Evolutionary conservation across 345 rosid species (phyloP).

Genomic region (Lepidium didymum): DNA sequence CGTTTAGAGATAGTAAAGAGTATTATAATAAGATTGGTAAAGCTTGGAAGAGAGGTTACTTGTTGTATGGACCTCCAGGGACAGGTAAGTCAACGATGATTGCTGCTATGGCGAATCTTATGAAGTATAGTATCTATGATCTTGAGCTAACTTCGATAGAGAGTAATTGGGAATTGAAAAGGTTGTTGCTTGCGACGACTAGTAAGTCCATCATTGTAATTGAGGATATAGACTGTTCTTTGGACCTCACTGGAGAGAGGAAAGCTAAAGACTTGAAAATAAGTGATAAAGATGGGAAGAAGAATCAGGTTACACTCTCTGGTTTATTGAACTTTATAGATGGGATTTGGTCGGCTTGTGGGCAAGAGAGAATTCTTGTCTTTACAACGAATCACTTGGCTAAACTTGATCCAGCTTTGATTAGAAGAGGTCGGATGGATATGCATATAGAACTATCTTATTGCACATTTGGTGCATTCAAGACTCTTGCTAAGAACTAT

Average conservation of each 20-base stretch:
- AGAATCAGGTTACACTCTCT: slow-evolving; percentile 31
- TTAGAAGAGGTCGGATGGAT: slow-evolving; percentile 43
- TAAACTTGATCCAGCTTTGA: slow-evolving; percentile 40
- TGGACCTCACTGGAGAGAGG: slow-evolving; percentile 37
- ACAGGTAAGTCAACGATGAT: slow-evolving; percentile 43
- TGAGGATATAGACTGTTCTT: slow-evolving; percentile 40
- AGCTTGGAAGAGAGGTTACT: slow-evolving; percentile 42
- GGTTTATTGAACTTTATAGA: slow-evolving; percentile 41
- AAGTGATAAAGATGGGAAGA: not conserved
- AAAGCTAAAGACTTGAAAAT: not conserved
- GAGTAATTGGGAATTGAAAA: slow-evolving; percentile 32
- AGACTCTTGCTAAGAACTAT: slow-evolving; percentile 36
- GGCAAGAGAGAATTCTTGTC: slow-evolving; percentile 31
- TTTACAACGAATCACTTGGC: slow-evolving; percentile 36
- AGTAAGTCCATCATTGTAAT: slow-evolving; percentile 38
- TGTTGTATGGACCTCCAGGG: slow-evolving; percentile 38
- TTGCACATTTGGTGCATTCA: slow-evolving; percentile 40
- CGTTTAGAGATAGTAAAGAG: slow-evolving; percentile 30
- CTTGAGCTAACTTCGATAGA: slow-evolving; percentile 30
- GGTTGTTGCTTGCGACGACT: slow-evolving; percentile 23
- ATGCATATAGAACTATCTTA: slow-evolving; percentile 37
- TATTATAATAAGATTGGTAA: slow-evolving; percentile 34
- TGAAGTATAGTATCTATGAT: slow-evolving; percentile 34
- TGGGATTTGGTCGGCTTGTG: slow-evolving; percentile 44
- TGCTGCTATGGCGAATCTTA: slow-evolving; percentile 36